These are phyloP conservation scores for Trichoderma sp. DNA, from an alignment of 2,329 filamentous ascomycete genomes.

Conservation along the genomic window DNA sequence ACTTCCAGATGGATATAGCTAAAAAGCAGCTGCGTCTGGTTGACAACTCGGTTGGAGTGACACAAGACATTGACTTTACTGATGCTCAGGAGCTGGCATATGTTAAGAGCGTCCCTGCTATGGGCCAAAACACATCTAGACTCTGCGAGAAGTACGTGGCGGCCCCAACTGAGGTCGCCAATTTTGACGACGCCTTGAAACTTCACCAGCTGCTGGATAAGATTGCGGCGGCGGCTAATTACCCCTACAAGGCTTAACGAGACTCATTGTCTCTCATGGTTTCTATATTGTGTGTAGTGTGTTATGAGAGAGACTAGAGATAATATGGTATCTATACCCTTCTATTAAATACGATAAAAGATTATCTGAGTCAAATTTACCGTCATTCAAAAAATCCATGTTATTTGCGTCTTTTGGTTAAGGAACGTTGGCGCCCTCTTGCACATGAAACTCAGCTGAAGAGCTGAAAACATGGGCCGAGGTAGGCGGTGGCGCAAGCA, in stretches of 20 bases:
- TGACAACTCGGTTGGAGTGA: constrained; percentile 25
- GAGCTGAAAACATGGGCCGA: neutral
- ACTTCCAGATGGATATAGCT: constrained; percentile 30
- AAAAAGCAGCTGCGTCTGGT: neutral
- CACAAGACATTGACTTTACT: constrained; percentile 25
- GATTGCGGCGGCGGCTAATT: constrained; percentile 9
- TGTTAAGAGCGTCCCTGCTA: constrained; percentile 72
- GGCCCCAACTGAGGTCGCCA: neutral
- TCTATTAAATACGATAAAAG: neutral
- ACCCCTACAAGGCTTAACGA: neutral
- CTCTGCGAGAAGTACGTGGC: constrained; percentile 1
- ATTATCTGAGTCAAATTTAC: neutral
- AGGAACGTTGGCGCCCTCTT: neutral
- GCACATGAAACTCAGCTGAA: neutral
- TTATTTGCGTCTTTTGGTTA: neutral
- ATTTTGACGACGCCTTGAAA: constrained; percentile 14
- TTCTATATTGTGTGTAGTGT: neutral
- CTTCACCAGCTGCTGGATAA: constrained; percentile 9
- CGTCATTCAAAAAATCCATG: neutral
- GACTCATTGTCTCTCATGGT: neutral
- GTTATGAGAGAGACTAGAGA: neutral
- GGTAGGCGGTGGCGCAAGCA: neutral
- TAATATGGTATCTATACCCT: neutral
- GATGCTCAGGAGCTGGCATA: constrained; percentile 65
- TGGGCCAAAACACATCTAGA: neutral